Conservation (phyloP, 805 yeast genomes). For the Wickerhamomyces bovis region DNA sequence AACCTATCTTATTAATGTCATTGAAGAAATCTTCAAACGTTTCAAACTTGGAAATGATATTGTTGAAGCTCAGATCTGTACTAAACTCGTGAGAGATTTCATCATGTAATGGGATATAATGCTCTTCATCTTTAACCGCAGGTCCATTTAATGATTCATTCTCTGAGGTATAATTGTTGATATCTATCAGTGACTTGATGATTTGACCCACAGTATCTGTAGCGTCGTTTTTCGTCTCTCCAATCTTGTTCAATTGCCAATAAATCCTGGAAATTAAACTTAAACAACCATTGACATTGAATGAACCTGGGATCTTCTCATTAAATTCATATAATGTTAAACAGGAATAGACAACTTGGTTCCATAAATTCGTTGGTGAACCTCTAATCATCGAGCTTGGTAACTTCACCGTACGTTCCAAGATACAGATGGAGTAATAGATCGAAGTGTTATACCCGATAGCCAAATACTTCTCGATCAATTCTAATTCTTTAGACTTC, state of each 20-base stretch:
- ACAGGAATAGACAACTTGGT: slow-evolving; percentile 51
- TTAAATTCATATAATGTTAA: slow-evolving; percentile 45
- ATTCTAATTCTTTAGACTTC: slow-evolving; percentile 14
- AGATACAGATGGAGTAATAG: slow-evolving; percentile 37
- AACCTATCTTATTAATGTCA: slow-evolving; percentile 26
- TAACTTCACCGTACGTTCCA: slow-evolving; percentile 38
- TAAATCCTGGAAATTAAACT: slow-evolving; percentile 46
- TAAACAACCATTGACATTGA: slow-evolving; percentile 33
- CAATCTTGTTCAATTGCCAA: slow-evolving; percentile 54
- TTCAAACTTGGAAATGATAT: slow-evolving; percentile 25
- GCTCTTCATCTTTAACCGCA: background rate
- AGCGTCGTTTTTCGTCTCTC: slow-evolving; percentile 51
- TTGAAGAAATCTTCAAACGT: slow-evolving; percentile 54
- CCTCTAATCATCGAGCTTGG: slow-evolving; percentile 45
- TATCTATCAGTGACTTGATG: slow-evolving; percentile 40
- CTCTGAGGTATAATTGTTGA: slow-evolving; percentile 3
- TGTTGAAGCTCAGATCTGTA: slow-evolving; percentile 6
- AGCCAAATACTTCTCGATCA: slow-evolving; percentile 21
- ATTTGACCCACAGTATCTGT: slow-evolving; percentile 55
- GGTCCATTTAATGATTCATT: background rate
- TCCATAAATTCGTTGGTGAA: slow-evolving; percentile 46
- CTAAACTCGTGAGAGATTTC: slow-evolving; percentile 21
- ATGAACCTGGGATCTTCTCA: slow-evolving; percentile 32
- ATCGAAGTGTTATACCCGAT: slow-evolving; percentile 36
- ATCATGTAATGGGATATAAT: slow-evolving; percentile 19